Conservation (phyloP, 495 filamentous ascomycete species). For the Halenospora varia region DNA sequence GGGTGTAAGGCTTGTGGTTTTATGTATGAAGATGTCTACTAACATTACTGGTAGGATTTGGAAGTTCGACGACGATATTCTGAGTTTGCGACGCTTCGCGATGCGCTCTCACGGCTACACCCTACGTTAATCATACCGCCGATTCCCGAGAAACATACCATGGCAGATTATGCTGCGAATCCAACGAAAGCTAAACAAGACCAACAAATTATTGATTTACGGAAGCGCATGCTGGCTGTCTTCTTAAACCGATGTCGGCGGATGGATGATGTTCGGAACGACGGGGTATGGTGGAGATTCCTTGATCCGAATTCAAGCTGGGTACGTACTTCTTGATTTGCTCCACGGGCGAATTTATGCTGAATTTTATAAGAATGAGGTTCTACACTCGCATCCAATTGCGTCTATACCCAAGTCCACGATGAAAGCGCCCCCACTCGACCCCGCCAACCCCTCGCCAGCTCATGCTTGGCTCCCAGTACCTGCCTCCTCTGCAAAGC, state of each 20-base stretch:
- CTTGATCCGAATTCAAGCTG: conserved; percentile 97
- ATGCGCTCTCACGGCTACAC: conserved; percentile 83
- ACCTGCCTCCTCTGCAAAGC: conserved; percentile 77
- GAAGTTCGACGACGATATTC: conserved; percentile 95
- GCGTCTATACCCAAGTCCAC: conserved; percentile 89
- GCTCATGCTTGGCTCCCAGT: conserved; percentile 86
- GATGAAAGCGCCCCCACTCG: conserved; percentile 87
- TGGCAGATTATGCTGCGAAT: conserved; percentile 97
- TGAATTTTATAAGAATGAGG: conserved; percentile 70
- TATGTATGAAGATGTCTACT: background rate
- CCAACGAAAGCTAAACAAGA: conserved; percentile 98
- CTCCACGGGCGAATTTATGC: conserved; percentile 4
- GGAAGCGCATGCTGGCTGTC: conserved; percentile 92
- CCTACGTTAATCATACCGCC: conserved; percentile 93
- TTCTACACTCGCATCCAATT: conserved; percentile 83
- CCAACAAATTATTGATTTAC: conserved; percentile 87
- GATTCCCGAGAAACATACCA: conserved; percentile 96
- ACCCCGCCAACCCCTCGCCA: conserved; percentile 85
- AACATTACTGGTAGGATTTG: conserved; percentile 59
- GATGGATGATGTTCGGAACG: conserved; percentile 91
- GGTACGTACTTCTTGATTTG: conserved; percentile 50
- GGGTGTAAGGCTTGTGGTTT: conserved; percentile 55
- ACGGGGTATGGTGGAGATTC: conserved; percentile 97
- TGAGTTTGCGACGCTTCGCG: conserved; percentile 89
- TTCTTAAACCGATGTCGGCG: conserved; percentile 89